These are phyloP conservation scores for Iris pallida DNA, from an alignment of 116 monocot species.

Conservation along the genomic window DNA sequence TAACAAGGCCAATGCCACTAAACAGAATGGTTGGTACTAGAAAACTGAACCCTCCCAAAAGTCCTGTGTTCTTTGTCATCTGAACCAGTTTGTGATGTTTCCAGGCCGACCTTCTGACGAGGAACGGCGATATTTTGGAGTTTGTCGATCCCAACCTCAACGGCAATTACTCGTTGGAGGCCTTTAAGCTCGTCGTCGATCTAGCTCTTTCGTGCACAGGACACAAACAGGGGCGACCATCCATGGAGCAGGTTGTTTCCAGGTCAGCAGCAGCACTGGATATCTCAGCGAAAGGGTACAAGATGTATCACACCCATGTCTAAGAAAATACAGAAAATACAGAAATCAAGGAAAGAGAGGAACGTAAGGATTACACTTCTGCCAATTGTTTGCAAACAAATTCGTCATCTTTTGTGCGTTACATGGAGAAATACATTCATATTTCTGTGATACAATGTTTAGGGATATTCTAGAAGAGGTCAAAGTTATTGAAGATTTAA, in stretches of 20 bases:
- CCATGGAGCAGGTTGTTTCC: slow-evolving; percentile 39
- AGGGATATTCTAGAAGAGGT: too few species aligned
- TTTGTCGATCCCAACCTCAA: slow-evolving; percentile 42
- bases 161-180: slow-evolving; percentile 32
- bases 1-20: slow-evolving; percentile 32
- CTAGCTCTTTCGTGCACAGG: slow-evolving; percentile 32
- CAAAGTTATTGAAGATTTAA: too few species aligned
- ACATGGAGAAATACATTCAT: too few species aligned
- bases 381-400: too few species aligned
- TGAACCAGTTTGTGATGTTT: background rate
- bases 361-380: too few species aligned
- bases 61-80: background rate
- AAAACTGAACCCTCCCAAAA: background rate
- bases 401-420: too few species aligned
- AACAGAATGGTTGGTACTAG: slow-evolving; percentile 31
- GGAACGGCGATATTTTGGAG: slow-evolving; percentile 24
- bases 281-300: slow-evolving; percentile 20
- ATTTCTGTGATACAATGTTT: too few species aligned
- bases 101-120: slow-evolving; percentile 30
- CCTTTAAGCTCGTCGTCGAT: slow-evolving; percentile 36
- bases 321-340: too few species aligned
- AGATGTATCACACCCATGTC: background rate
- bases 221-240: slow-evolving; percentile 32
- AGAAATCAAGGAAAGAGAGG: too few species aligned
- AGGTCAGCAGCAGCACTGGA: slow-evolving; percentile 36